phyloP scores from a whole-genome alignment of 495 filamentous ascomycete species.

The Penicillium manginii region DNA sequence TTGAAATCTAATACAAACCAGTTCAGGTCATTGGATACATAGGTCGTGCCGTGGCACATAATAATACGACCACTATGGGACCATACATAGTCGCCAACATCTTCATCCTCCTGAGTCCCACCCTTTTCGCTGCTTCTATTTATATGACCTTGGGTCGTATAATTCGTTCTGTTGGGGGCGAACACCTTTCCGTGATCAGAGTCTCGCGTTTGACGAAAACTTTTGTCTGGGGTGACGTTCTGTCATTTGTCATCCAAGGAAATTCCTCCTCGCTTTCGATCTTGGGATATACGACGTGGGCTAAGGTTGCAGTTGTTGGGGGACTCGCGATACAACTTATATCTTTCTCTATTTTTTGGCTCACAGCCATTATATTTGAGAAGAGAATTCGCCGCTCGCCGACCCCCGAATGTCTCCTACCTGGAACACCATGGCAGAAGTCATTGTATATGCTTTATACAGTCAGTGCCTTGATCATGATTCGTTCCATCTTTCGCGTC shows the following conservation, averaged over 20 bases:
- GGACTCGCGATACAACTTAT: constrained; percentile 40
- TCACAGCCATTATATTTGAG: constrained; percentile 33
- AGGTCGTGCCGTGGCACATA: constrained; percentile 31
- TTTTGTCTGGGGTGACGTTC: constrained; percentile 26
- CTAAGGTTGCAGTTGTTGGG: constrained; percentile 28
- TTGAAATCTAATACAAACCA: constrained; percentile 20
- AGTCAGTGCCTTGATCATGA: constrained; percentile 53
- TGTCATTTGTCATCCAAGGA: constrained; percentile 24
- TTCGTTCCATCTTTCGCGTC: constrained; percentile 61
- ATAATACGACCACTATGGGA: constrained; percentile 24
- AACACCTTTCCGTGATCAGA: constrained; percentile 20
- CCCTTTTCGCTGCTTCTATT: constrained; percentile 51
- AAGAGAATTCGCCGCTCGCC: constrained; percentile 27
- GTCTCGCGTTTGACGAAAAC: constrained; percentile 17
- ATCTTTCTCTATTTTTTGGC: constrained; percentile 40
- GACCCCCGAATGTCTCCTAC: constrained; percentile 16
- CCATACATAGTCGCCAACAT: constrained; percentile 31
- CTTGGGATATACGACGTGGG: constrained; percentile 10
- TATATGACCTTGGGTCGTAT: constrained; percentile 56
- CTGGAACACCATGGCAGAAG: constrained; percentile 46
- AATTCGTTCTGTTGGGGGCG: constrained; percentile 43
- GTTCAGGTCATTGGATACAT: constrained; percentile 52
- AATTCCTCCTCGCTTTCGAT: constrained; percentile 8
- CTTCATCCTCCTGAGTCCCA: constrained; percentile 32
- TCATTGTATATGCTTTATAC: constrained; percentile 54